Conservation (phyloP, 2,329 filamentous ascomycete genomes). For the Aureobasidium sp. region DNA sequence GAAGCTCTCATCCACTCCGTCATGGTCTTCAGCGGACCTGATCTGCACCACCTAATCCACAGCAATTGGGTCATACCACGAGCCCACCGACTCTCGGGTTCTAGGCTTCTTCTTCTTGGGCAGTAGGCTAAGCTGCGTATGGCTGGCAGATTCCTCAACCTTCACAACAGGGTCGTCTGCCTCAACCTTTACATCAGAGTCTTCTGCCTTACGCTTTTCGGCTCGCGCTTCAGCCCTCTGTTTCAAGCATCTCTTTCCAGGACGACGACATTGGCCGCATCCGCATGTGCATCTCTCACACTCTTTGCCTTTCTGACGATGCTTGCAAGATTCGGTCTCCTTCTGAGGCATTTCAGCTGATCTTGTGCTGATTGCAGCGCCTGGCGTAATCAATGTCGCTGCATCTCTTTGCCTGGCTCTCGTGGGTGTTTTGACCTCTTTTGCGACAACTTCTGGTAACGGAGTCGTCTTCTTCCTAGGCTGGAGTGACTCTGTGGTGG, state of each 20-base stretch:
- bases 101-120: background rate
- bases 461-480: background rate
- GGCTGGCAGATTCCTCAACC: background rate
- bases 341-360: background rate
- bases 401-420: background rate
- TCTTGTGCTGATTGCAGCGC: background rate
- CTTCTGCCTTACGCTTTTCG: background rate
- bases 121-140: background rate
- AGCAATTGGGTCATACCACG: background rate
- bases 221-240: background rate
- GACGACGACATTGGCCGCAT: background rate
- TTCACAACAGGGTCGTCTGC: too few species aligned
- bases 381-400: background rate
- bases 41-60: background rate
- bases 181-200: background rate
- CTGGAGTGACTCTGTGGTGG: too few species aligned
- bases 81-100: background rate
- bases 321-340: background rate
- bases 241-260: background rate
- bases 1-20: background rate
- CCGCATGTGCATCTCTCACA: background rate
- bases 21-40: background rate
- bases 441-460: background rate
- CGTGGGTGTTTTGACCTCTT: background rate
- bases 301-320: background rate